Base-by-base conservation (phyloP, 352 stramenopile genomes). In the Aphanomyces astaci region DNA sequence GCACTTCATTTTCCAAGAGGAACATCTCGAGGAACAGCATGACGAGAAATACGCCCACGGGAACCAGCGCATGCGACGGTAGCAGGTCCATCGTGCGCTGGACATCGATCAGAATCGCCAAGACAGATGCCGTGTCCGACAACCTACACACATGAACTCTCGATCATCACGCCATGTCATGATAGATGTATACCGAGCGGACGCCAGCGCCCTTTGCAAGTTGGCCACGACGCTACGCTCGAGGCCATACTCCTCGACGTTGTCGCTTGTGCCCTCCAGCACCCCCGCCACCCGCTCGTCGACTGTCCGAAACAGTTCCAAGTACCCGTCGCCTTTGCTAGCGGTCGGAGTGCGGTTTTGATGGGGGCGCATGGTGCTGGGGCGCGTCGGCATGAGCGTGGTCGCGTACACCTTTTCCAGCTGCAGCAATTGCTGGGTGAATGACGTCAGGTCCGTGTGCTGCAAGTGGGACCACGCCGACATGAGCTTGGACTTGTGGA, bases 21-120 rank as follows among this genome's bases (percentile, higher is more conserved):
- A 83, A 57, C 1, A 84, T 71, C 65, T 79, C 75, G 3, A 80
- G 72, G 71, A 72, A 84, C 4, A 49, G 53, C 22, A 90, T 48
- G 4, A 73, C 78, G 4, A 94, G 52, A 62, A 87, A 84, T 54
- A 81, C 81, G 55, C 88, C 82, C 3, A 94, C 72, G 7, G 85
- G 83, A 11, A 93, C 82, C 0, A 81, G 67, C 4, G 76, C 63
- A 11, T 33, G 39, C 10, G 62, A 60, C 33, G 62, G 62, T 5
- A 68, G 43, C 4, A 28, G 7, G 22, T 68, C 62, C 4, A 68
- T 68, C 33, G 28, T 30, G 10, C 51, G 17, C 4, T 52, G 39
- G 17, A 43, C 25, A 39, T 68, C 62, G 4, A 24, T 59, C 62
- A 68, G 17, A 40, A 59, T 57, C n/a, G 40, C 62, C 9, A 40